Evolutionary conservation across 2,329 filamentous ascomycete genomes (phyloP).

Genomic region (Ploettnerulaceae sp.): DNA sequence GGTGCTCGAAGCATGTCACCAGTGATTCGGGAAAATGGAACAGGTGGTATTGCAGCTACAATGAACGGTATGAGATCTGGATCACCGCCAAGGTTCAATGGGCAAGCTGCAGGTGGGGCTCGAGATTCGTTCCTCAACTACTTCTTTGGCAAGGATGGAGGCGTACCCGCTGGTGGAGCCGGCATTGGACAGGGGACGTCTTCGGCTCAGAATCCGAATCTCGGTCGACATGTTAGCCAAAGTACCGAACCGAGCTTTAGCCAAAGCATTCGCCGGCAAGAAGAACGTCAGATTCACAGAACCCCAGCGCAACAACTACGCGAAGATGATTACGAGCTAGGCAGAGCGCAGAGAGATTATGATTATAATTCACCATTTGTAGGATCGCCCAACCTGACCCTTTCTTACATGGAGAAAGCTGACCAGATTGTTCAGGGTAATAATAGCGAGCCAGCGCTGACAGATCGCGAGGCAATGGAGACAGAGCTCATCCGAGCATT

Average conservation of each 20-base stretch:
- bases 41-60: constrained; percentile 54
- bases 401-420: constrained; percentile 15
- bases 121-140: constrained; percentile 96
- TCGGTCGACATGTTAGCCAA: constrained; percentile 68
- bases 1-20: constrained; percentile 81
- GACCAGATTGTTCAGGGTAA: constrained; percentile 41
- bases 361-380: constrained; percentile 44
- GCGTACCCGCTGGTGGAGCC: constrained; percentile 40
- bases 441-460: constrained; percentile 77
- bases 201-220: constrained; percentile 35
- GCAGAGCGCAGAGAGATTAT: constrained; percentile 33
- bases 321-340: constrained; percentile 35
- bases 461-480: constrained; percentile 93
- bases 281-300: constrained; percentile 40
- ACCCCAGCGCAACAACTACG: constrained; percentile 50
- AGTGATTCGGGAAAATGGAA: constrained; percentile 64
- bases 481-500: constrained; percentile 94
- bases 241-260: constrained; percentile 75
- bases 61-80: constrained; percentile 61
- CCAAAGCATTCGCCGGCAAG: constrained; percentile 72
- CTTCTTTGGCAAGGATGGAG: constrained; percentile 93
- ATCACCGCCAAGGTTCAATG: constrained; percentile 59
- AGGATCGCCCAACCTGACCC: constrained; percentile 33
- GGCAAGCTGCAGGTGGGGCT: constrained; percentile 55
- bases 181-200: constrained; percentile 36